phyloP scores from a whole-genome alignment of 129 eudicot species.

The Escallonia rubra region DNA sequence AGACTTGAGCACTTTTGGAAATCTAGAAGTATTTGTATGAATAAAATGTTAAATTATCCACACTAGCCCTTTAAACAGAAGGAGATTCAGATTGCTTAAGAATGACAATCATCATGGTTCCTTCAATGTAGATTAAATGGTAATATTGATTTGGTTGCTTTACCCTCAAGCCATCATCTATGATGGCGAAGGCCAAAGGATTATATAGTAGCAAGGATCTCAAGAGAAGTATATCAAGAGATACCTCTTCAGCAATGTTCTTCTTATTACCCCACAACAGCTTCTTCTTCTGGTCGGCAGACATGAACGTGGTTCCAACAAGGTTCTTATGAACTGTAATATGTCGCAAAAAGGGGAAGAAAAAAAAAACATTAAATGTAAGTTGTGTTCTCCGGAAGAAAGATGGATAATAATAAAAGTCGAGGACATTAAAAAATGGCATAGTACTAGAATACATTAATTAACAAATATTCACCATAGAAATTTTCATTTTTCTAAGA shows the following conservation, averaged over 20 bases:
- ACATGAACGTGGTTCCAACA: constrained; percentile 74
- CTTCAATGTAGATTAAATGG: not conserved
- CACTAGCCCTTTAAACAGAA: too few relatives aligned
- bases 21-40: too few relatives aligned
- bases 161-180: not conserved
- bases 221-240: constrained; percentile 3
- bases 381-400: not conserved
- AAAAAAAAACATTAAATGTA: constrained; percentile 6
- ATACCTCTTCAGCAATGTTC: constrained; percentile 78
- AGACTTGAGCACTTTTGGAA: too few relatives aligned
- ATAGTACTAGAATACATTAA: too few relatives aligned
- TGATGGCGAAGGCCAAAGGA: not conserved
- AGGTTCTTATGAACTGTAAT: constrained; percentile 73
- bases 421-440: too few relatives aligned
- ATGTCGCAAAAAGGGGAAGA: not conserved
- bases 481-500: too few relatives aligned
- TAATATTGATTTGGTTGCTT: not conserved
- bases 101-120: too few relatives aligned
- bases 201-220: not conserved
- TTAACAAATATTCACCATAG: too few relatives aligned
- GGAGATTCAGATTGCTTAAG: too few relatives aligned
- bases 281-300: constrained; percentile 98
- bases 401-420: too few relatives aligned
- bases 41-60: too few relatives aligned
- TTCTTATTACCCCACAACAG: constrained; percentile 96